Conservation (phyloP, 2,329 filamentous ascomycete genomes). For the Phyllosticta paracitricarpa region DNA sequence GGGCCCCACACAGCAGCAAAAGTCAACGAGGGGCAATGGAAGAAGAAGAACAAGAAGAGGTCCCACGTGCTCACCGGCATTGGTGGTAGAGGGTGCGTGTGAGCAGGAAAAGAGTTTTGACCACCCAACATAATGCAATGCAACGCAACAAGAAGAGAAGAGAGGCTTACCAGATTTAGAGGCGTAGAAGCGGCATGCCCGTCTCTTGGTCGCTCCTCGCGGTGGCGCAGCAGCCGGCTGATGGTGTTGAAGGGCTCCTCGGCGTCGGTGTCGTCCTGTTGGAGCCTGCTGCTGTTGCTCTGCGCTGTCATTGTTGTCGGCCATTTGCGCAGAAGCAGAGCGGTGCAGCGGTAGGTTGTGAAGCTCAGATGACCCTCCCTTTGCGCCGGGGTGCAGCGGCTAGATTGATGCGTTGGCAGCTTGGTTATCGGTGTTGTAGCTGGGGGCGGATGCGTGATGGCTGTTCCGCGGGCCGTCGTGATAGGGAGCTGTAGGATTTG, state of each 20-base stretch:
- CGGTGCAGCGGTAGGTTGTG: neutral
- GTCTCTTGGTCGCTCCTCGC: slow-evolving; percentile 16
- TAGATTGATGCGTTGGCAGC: slow-evolving; percentile 12
- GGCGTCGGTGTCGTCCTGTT: slow-evolving; percentile 10
- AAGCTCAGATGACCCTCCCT: neutral
- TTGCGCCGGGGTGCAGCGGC: slow-evolving; percentile 5
- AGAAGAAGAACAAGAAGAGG: neutral
- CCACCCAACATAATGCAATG: neutral
- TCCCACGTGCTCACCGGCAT: neutral
- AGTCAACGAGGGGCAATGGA: neutral
- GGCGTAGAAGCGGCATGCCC: slow-evolving; percentile 29
- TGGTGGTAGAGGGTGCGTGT: neutral
- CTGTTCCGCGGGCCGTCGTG: slow-evolving; percentile 13
- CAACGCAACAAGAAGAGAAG: neutral
- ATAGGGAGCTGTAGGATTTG: neutral
- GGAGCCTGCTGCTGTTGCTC: neutral
- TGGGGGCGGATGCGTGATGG: slow-evolving; percentile 25
- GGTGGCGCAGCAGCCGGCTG: slow-evolving; percentile 20
- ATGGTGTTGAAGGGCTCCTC: slow-evolving; percentile 20
- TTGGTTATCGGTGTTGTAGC: neutral
- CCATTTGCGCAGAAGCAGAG: neutral
- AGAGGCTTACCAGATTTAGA: slow-evolving; percentile 29
- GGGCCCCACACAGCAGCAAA: neutral
- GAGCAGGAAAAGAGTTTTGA: neutral
- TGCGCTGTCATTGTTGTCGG: slow-evolving; percentile 8